These are phyloP conservation scores for Protoeuglena noctilucae DNA, from an alignment of 139 green algal species.

Conservation along the genomic window DNA sequence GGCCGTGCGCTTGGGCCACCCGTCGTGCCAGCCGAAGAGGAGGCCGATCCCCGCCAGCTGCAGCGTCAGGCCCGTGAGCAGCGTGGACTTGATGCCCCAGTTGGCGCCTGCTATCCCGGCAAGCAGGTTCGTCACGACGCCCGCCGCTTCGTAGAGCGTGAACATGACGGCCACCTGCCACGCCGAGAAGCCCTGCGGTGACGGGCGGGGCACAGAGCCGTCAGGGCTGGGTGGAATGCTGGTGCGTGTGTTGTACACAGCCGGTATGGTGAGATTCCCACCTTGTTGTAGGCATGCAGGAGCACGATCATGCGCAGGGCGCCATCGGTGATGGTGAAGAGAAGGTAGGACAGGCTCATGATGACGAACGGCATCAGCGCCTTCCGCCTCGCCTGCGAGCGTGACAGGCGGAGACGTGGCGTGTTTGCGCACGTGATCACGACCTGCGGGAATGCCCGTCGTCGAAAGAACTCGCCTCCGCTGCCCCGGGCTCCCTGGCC, in stretches of 20 bases:
- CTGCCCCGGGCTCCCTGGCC: too few relatives aligned
- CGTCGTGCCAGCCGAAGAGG: conserved; percentile 55
- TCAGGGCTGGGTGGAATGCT: too few relatives aligned
- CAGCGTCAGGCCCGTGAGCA: conserved; percentile 39
- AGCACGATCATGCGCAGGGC: conserved; percentile 68
- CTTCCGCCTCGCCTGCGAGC: too few relatives aligned
- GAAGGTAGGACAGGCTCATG: conserved; percentile 52
- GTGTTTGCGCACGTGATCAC: too few relatives aligned
- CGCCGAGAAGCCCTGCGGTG: conserved; percentile 13
- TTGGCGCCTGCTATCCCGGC: conserved; percentile 45
- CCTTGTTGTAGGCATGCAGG: conserved; percentile 55
- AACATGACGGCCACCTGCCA: conserved; percentile 62
- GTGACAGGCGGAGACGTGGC: too few relatives aligned
- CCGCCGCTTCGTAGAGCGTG: conserved; percentile 58
- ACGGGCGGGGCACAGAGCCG: too few relatives aligned
- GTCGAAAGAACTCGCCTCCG: too few relatives aligned
- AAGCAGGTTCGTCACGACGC: conserved; percentile 60
- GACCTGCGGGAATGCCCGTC: too few relatives aligned
- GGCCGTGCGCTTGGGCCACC: conserved; percentile 15
- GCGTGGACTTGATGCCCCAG: conserved; percentile 67
- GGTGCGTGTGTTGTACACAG: too few relatives aligned
- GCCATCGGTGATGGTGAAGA: conserved; percentile 70
- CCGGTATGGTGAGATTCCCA: too few relatives aligned
- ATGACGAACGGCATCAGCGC: conserved; percentile 60
- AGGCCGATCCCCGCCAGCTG: conserved; percentile 49